Conservation (phyloP, 768 basidiomycete species). For the Pleurotus citrinopileatus region DNA sequence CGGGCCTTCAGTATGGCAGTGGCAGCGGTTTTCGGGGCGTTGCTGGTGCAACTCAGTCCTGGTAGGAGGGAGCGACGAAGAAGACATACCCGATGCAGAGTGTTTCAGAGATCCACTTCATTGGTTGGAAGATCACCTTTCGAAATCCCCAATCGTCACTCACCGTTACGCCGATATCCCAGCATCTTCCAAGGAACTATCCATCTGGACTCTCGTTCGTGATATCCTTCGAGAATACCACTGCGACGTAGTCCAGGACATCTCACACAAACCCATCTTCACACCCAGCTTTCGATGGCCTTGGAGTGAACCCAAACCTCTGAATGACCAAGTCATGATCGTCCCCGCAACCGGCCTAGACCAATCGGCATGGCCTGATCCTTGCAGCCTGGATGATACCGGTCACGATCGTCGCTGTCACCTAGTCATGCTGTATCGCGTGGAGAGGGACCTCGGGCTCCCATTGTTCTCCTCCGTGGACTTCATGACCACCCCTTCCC, state of each 20-base stretch:
- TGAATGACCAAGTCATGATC: neutral
- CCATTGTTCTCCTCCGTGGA: slow-evolving; percentile 10
- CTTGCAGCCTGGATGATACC: neutral
- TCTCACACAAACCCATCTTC: neutral
- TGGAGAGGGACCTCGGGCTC: slow-evolving; percentile 31
- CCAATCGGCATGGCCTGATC: neutral
- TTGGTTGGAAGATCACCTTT: slow-evolving; percentile 47
- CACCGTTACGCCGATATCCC: slow-evolving; percentile 13
- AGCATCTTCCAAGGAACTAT: slow-evolving; percentile 16
- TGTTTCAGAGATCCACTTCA: slow-evolving; percentile 38
- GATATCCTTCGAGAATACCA: slow-evolving; percentile 39
- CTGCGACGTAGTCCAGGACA: slow-evolving; percentile 32
- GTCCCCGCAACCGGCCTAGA: neutral
- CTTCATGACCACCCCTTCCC: neutral
- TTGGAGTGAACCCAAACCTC: neutral
- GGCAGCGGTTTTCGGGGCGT: slow-evolving; percentile 49
- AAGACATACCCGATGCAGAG: slow-evolving; percentile 17
- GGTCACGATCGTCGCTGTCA: slow-evolving; percentile 15
- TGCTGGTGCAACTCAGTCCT: slow-evolving; percentile 39
- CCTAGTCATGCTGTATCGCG: slow-evolving; percentile 22
- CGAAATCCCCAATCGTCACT: slow-evolving; percentile 27
- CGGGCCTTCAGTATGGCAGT: slow-evolving; percentile 48
- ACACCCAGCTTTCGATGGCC: neutral
- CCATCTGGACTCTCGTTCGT: slow-evolving; percentile 43
- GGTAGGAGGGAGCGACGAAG: neutral